phyloP scores from a whole-genome alignment of 2,329 filamentous ascomycete species.

The Aspergillus aculeatus region DNA sequence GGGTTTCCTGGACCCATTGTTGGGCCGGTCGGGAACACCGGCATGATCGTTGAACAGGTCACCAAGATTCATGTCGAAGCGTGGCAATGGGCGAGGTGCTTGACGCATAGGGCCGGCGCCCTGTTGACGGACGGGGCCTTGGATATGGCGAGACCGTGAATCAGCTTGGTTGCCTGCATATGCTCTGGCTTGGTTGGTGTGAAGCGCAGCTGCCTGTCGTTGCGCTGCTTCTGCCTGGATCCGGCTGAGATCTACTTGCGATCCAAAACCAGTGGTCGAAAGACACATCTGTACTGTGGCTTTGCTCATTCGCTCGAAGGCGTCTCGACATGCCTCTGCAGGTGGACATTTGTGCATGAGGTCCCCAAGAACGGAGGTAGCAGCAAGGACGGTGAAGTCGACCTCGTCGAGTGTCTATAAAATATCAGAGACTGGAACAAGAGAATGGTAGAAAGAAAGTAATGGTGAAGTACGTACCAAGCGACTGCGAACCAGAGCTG shows the following conservation, averaged over 20 bases:
- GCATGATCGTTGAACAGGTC: constrained; percentile 51
- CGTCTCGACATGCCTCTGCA: constrained; percentile 89
- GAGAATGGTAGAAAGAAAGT: neutral
- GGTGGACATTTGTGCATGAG: constrained; percentile 93
- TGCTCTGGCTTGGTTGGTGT: constrained; percentile 14
- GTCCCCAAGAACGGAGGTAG: constrained; percentile 87
- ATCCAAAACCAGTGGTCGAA: constrained; percentile 77
- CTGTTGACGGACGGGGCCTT: constrained; percentile 30
- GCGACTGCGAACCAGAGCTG: constrained; percentile 78
- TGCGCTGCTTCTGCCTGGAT: constrained; percentile 19
- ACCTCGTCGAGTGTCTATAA: constrained; percentile 80
- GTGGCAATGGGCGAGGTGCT: constrained; percentile 49
- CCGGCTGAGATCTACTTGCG: constrained; percentile 34
- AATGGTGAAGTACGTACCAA: constrained; percentile 59
- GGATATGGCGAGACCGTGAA: constrained; percentile 23
- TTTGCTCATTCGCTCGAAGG: constrained; percentile 92
- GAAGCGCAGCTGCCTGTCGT: constrained; percentile 14
- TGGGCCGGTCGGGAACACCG: constrained; percentile 36
- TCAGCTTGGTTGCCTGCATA: constrained; percentile 18
- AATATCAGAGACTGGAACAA: constrained; percentile 1
- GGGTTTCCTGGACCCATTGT: constrained; percentile 28
- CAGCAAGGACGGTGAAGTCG: constrained; percentile 92
- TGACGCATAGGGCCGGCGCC: constrained; percentile 29
- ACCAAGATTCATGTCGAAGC: constrained; percentile 59
- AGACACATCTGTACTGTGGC: constrained; percentile 94